Percentiles rank a stretch among this genome's conserved stretches.
Evolutionary conservation across 345 rosid species (phyloP).

Genomic region (Viola odorata): DNA sequence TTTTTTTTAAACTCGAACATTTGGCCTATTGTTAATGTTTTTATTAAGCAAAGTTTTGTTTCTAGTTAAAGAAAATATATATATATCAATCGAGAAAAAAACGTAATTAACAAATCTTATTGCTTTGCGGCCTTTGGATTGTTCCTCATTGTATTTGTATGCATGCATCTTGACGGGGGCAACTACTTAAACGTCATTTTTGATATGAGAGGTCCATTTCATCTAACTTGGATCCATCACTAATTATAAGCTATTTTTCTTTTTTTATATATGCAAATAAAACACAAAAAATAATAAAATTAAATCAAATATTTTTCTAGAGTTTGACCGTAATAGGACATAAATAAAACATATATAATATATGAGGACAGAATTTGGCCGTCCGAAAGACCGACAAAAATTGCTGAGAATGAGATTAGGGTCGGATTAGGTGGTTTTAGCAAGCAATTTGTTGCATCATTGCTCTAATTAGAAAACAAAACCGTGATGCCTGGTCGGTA

Average conservation of each 20-base stretch:
- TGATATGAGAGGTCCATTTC: slow-evolving; percentile 37
- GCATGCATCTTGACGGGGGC: slow-evolving; percentile 23
- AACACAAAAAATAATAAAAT: neutral
- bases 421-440: slow-evolving; percentile 27
- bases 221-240: slow-evolving; percentile 22
- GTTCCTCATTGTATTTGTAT: neutral
- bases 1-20: no score
- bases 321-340: slow-evolving; percentile 13
- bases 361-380: slow-evolving; percentile 8
- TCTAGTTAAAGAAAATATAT: neutral
- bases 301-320: neutral
- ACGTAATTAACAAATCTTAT: neutral
- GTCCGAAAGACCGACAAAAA: slow-evolving; percentile 23
- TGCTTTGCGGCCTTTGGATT: neutral
- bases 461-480: slow-evolving; percentile 20
- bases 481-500: slow-evolving; percentile 46
- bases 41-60: neutral
- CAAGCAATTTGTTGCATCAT: slow-evolving; percentile 30
- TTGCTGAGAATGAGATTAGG: slow-evolving; percentile 2
- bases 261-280: neutral
- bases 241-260: neutral
- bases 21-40: no score
- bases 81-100: no score
- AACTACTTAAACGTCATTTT: slow-evolving; percentile 25
- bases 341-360: neutral